Base-by-base conservation (phyloP, 2,329 filamentous ascomycete species). In the Cytospora mali region DNA sequence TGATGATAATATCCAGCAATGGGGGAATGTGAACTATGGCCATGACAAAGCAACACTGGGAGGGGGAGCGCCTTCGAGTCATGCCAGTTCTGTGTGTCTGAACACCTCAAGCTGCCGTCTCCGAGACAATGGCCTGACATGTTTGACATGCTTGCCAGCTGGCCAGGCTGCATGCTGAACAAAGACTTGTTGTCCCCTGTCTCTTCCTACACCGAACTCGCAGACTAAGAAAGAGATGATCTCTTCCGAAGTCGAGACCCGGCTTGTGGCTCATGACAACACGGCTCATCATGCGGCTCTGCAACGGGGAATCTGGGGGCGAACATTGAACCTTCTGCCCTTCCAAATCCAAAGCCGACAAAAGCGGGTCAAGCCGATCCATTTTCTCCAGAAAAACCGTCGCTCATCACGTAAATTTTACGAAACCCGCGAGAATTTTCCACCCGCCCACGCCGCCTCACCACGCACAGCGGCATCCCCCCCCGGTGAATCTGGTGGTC, bases 401-500 rank as follows among this genome's bases (percentile, higher is more conserved):
- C 35, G 10, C 55, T 27, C 27, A 55, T 66, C 42, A 62, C 14
- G 31, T 54, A 57, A 64, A 23, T 35, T 25, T 62, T 62, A 62
- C 52, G 23, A 62, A 62, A 58, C 49, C 49, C 42, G 49, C 55
- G 28, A 54, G 29, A 53, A 48, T 53, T 62, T 58, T n/a, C 55
- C 28, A 50, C 57, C 35, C 50, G 58, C 46, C 42, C 48, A 29
- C 57, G 16, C 54, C 59, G 31, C n/a, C 39, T 21, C 39, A 21
- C 6, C 18, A n/a, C 39, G 9, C 39, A 42, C n/a, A 18, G 18
- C 39, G 6, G 16, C 39, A n/a, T 42, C 18, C 39, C 39, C 16
- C 39, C 39, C n/a, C 14, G 21, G 28, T 31, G 27, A 25, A 5
- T 18, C 11, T 23, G n/a, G 42, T 35, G 35, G 33, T 29, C 55